Conservation (phyloP, 2,329 filamentous ascomycete species). For the Venturia oleaginea region DNA sequence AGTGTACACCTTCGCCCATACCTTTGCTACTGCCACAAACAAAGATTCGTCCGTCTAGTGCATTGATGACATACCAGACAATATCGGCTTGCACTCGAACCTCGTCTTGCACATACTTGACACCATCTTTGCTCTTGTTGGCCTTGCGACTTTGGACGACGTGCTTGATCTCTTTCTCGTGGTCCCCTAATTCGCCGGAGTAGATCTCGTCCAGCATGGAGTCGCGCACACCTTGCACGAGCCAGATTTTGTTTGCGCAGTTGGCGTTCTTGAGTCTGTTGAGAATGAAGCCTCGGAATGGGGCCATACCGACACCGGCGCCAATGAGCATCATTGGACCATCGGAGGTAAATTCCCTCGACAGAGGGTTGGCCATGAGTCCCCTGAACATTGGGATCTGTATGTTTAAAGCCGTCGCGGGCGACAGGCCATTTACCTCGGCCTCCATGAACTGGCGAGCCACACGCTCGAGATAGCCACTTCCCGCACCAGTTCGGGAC, state of each 20-base stretch:
- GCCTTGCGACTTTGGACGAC: conserved; percentile 47
- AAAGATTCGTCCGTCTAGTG: conserved; percentile 90
- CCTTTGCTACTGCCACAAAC: conserved; percentile 92
- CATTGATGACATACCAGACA: conserved; percentile 97
- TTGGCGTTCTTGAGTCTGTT: conserved; percentile 88
- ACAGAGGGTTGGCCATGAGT: conserved; percentile 92
- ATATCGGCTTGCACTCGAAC: conserved; percentile 83
- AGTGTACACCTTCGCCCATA: conserved; percentile 95
- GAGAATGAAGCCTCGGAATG: conserved; percentile 96
- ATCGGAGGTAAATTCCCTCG: conserved; percentile 82
- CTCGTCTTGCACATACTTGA: conserved; percentile 93
- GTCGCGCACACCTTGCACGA: conserved; percentile 89
- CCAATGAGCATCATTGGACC: conserved; percentile 97
- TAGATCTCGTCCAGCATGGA: conserved; percentile 93
- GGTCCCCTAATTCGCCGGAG: conserved; percentile 89
- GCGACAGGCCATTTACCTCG: conserved; percentile 43
- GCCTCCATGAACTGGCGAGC: conserved; percentile 64
- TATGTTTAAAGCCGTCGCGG: conserved; percentile 41
- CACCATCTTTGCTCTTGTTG: conserved; percentile 53
- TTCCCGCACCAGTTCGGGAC: conserved; percentile 73
- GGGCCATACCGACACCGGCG: conserved; percentile 91
- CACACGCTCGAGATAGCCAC: conserved; percentile 85
- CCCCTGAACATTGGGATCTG: conserved; percentile 96
- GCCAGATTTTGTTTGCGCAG: conserved; percentile 97
- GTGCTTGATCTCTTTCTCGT: conserved; percentile 53